phyloP scores from a whole-genome alignment of 2,329 filamentous ascomycete species.

The Alternaria triticimaculans region DNA sequence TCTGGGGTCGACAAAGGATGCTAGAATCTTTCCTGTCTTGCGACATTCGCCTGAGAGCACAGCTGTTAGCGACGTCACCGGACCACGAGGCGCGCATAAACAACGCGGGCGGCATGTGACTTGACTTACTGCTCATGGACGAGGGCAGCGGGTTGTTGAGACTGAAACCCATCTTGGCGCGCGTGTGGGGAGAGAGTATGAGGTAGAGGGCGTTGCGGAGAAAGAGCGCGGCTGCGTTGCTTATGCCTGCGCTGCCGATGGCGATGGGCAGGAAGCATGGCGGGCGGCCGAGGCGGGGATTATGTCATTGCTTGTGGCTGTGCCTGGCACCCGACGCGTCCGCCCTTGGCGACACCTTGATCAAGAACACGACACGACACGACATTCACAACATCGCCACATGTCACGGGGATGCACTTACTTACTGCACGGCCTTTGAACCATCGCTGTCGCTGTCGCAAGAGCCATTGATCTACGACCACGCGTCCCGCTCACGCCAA shows the following conservation, averaged over 20 bases:
- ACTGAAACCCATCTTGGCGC: constrained; percentile 51
- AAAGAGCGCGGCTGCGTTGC: constrained; percentile 1
- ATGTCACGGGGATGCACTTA: neutral
- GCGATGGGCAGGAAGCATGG: constrained; percentile 1
- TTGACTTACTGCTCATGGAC: constrained; percentile 59
- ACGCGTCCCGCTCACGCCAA: neutral
- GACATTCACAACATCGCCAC: neutral
- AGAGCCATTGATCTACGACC: neutral
- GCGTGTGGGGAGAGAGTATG: constrained; percentile 6
- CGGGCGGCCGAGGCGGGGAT: neutral
- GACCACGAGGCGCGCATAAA: constrained; percentile 3
- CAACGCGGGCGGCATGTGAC: constrained; percentile 29
- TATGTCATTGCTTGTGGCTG: constrained; percentile 5
- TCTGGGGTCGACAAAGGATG: constrained; percentile 91
- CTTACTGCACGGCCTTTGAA: too few relatives aligned
- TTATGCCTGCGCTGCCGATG: constrained; percentile 3
- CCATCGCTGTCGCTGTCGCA: neutral
- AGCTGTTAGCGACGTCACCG: constrained; percentile 46
- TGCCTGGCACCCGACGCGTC: constrained; percentile 4
- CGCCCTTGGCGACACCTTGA: neutral
- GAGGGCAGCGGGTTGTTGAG: constrained; percentile 63
- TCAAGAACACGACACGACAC: neutral
- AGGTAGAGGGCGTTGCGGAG: neutral
- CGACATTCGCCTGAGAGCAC: constrained; percentile 82
- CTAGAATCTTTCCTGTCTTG: constrained; percentile 94